Evolutionary conservation across 2,329 filamentous ascomycete species (phyloP).

Genomic region (Ceratocystis smalleyi): DNA sequence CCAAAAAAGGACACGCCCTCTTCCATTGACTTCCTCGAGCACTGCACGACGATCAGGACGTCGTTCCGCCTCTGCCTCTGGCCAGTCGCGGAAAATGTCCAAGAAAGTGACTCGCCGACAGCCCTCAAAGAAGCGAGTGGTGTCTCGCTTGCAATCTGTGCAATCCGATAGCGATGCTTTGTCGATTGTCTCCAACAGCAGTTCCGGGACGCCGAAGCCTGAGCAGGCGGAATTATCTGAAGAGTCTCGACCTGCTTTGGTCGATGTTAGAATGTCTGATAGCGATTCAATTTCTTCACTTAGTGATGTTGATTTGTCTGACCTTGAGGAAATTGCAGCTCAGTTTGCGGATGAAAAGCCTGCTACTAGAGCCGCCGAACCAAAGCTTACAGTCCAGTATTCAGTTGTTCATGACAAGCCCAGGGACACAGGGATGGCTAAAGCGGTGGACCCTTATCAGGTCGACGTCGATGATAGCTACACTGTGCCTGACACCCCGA

Average conservation of each 20-base stretch:
- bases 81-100: not conserved
- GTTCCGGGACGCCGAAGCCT: not conserved
- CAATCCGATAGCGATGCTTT: not conserved
- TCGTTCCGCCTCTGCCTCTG: not conserved
- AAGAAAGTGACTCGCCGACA: not conserved
- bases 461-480: slow-evolving; percentile 11
- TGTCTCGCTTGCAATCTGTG: not conserved
- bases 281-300: slow-evolving; percentile 14
- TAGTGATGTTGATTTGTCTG: slow-evolving; percentile 15
- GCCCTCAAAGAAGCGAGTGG: not conserved
- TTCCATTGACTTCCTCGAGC: not conserved
- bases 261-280: slow-evolving; percentile 4
- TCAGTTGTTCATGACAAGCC: not conserved
- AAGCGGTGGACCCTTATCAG: not conserved
- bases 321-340: slow-evolving; percentile 12
- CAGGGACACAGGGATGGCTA: not conserved
- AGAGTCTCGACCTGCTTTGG: too few relatives aligned
- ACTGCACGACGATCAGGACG: not conserved
- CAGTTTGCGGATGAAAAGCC: slow-evolving; percentile 1
- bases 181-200: not conserved
- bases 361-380: not conserved
- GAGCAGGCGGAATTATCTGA: too few relatives aligned
- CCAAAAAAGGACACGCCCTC: slow-evolving; percentile 1
- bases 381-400: not conserved
- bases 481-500: slow-evolving; percentile 19